These are phyloP conservation scores for Pseudoperonospora humuli DNA, from an alignment of 352 stramenopile genomes.

Conservation along the genomic window DNA sequence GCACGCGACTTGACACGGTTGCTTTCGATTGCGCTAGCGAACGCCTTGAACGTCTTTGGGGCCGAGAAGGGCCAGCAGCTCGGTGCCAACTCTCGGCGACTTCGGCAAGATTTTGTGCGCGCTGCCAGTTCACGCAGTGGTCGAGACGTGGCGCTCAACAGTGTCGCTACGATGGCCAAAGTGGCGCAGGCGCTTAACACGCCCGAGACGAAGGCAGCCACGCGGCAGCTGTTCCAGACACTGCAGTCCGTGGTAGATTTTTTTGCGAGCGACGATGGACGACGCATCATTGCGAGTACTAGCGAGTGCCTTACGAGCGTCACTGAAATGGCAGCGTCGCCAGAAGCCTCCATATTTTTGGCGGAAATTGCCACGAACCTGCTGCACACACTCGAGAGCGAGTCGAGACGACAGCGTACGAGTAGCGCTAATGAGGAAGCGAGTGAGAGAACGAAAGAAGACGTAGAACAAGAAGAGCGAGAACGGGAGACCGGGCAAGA, in stretches of 20 bases:
- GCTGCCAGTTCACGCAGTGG: constrained; percentile 44
- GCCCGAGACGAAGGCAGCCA: constrained; percentile 57
- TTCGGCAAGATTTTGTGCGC: constrained; percentile 46
- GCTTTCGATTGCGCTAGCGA: constrained; percentile 42
- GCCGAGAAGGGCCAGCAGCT: constrained; percentile 42
- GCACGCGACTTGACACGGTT: constrained; percentile 62
- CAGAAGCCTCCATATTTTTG: constrained; percentile 68
- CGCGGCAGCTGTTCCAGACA: constrained; percentile 49
- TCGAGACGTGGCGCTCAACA: constrained; percentile 55
- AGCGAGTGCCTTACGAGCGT: constrained; percentile 44
- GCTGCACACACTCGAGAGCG: constrained; percentile 54
- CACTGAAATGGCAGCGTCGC: constrained; percentile 53
- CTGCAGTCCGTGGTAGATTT: constrained; percentile 70
- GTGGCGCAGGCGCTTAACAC: constrained; percentile 66
- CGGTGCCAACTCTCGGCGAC: constrained; percentile 22
- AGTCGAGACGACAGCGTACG: constrained; percentile 30
- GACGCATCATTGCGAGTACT: constrained; percentile 43
- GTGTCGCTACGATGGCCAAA: constrained; percentile 51
- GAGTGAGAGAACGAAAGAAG: constrained; percentile 6
- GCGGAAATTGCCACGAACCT: constrained; percentile 69
- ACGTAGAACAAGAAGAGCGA: constrained; percentile 1
- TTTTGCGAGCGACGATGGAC: constrained; percentile 52
- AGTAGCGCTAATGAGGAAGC: constrained; percentile 4
- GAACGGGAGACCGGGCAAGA: constrained; percentile 13
- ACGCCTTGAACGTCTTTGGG: constrained; percentile 45